Percentiles rank a stretch among this genome's conserved stretches.
Conservation (phyloP, 2,329 filamentous ascomycete genomes). For the Arthroderma uncinatum region DNA sequence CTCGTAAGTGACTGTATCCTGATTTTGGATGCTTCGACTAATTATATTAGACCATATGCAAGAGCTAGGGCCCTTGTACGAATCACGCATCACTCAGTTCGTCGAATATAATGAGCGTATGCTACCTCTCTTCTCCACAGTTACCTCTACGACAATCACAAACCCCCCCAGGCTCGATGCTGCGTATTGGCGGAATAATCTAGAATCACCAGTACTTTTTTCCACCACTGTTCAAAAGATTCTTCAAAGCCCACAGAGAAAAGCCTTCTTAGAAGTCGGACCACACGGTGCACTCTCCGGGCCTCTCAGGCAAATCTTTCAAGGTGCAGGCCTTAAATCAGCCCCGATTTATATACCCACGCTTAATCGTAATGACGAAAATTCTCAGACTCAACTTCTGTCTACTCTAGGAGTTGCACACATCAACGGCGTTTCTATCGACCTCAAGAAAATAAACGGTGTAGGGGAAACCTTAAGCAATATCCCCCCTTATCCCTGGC, state of each 20-base stretch:
- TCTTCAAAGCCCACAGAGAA: neutral
- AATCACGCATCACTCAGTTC: neutral
- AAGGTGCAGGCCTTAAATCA: neutral
- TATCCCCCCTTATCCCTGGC: conserved; percentile 19
- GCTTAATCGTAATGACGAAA: neutral
- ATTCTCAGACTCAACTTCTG: conserved; percentile 9
- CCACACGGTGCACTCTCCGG: conserved; percentile 21
- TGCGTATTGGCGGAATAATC: conserved; percentile 23
- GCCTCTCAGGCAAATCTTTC: conserved; percentile 18
- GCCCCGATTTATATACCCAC: conserved; percentile 4
- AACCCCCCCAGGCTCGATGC: neutral
- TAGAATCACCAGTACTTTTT: conserved; percentile 23
- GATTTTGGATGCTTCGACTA: neutral
- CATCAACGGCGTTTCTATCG: neutral
- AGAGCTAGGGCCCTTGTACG: conserved; percentile 12
- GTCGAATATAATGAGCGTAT: neutral
- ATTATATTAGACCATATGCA: conserved; percentile 15
- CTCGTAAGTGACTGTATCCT: conserved; percentile 13
- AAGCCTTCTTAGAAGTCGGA: conserved; percentile 21
- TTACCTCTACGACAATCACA: conserved; percentile 12
- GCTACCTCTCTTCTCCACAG: conserved; percentile 18
- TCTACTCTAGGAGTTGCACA: conserved; percentile 1
- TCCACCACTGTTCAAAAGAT: neutral
- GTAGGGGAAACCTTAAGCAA: conserved; percentile 13
- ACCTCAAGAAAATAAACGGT: conserved; percentile 6